Conservation (phyloP, 192 early-diverging fungal genomes). For the Rhizoclosmatium globosum region DNA sequence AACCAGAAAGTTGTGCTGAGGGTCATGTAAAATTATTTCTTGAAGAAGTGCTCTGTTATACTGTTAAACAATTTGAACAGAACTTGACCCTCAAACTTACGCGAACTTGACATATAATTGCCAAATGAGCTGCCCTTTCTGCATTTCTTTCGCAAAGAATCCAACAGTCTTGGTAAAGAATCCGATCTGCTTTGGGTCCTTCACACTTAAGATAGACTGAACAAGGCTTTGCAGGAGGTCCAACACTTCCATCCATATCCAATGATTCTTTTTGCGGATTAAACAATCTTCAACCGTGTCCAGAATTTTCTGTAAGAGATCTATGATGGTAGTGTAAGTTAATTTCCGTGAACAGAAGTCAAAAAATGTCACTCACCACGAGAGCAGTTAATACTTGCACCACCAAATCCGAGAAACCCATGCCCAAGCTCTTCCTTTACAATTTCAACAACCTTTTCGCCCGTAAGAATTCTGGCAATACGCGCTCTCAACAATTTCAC, state of each 20-base stretch:
- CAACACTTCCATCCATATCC: constrained; percentile 17
- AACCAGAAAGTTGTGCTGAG: neutral
- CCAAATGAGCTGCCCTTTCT: constrained; percentile 7
- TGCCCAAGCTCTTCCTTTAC: too few relatives aligned
- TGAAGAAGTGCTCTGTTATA: neutral
- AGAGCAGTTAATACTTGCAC: too few relatives aligned
- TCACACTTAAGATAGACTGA: neutral
- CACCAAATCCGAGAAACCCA: too few relatives aligned
- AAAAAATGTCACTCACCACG: too few relatives aligned
- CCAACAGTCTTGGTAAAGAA: constrained; percentile 5
- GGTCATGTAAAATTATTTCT: neutral
- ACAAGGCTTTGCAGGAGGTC: neutral
- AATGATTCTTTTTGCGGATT: constrained; percentile 26
- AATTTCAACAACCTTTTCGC: too few relatives aligned
- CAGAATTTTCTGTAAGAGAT: too few relatives aligned
- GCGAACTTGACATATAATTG: constrained; percentile 26
- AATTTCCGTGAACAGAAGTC: too few relatives aligned
- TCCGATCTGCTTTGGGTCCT: neutral
- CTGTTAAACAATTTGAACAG: neutral
- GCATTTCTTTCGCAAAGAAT: constrained; percentile 20
- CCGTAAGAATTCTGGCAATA: too few relatives aligned
- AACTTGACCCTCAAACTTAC: constrained; percentile 2
- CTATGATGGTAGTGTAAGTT: too few relatives aligned
- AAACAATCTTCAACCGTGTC: too few relatives aligned
- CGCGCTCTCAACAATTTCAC: too few relatives aligned